Base-by-base conservation (phyloP, 176 grass and related monocot genomes). In the Oropetium thomaeum region DNA sequence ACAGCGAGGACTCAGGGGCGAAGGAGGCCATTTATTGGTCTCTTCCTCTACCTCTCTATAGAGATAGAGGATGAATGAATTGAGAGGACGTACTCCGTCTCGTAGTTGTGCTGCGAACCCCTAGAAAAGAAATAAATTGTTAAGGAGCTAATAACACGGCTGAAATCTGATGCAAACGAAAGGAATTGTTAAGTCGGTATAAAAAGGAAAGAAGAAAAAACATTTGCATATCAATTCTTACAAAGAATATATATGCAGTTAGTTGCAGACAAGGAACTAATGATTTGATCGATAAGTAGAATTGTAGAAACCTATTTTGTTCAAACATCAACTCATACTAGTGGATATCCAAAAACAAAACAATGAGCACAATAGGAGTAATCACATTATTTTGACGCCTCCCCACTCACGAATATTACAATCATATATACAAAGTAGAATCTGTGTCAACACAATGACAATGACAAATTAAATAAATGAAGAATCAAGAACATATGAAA, bases 81-180 rank as follows among this genome's bases (percentile, higher is more conserved):
- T 64, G 54, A 48, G 69, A 73, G 58, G 72, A 81, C 69, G n/a
- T n/a, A n/a, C n/a, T n/a, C n/a, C n/a, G n/a, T n/a, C n/a, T 59
- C 40, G 47, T 49, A 60, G 4, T 27, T 52, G 32, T 28, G 74
- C n/a, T 28, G 0, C 6, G 39, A 61, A 69, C 59, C 78, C 78
- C 78, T 81, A 42, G 41, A 51, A 51, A 25, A 49, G 0, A 1
- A 80, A 33, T 37, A 22, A 52, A 44, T 7, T 7, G 51, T 27
- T 20, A n/a, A 35, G 14, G 29, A 47, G 2, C 19, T 26, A 1
- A 49, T 14, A 44, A 13, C 42, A 44, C 45, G 8, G 11, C 11
- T 43, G 11, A 27, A 42, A 30, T 59, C 2, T 22, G 27, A 12
- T 74, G 15, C 9, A 4, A 20, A 0, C 28, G 2, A 43, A 32